phyloP scores from a whole-genome alignment of 129 eudicot species.

The Lactuca sativa region DNA sequence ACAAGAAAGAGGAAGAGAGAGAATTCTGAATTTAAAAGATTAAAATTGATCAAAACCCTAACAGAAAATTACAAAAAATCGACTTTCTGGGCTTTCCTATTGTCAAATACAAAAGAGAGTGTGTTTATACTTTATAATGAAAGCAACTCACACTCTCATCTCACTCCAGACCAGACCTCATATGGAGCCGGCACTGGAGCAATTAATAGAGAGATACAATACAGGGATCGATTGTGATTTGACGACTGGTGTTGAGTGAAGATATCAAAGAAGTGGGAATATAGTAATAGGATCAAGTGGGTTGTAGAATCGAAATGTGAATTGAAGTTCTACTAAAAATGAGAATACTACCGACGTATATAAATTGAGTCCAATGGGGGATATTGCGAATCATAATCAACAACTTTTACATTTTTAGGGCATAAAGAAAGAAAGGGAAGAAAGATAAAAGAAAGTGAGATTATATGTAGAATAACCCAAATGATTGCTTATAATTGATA shows the following conservation, averaged over 20 bases:
- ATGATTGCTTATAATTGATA: no score
- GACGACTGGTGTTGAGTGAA: neutral
- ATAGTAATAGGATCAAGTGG: neutral
- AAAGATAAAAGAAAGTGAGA: no score
- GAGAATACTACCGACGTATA: neutral
- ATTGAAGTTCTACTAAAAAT: neutral
- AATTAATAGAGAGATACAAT: neutral
- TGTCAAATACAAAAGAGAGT: neutral
- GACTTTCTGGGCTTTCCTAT: conserved; percentile 23
- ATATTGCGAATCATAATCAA: conserved; percentile 2
- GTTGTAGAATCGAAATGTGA: neutral
- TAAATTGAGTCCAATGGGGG: neutral
- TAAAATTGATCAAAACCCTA: conserved; percentile 28
- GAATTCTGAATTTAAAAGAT: conserved; percentile 4
- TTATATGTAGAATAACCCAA: no score
- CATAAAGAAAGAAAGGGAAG: neutral
- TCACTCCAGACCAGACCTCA: neutral
- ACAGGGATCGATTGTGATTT: neutral
- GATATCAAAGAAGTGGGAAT: conserved; percentile 2
- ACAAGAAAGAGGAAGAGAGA: neutral
- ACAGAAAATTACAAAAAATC: conserved; percentile 26
- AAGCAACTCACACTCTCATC: conserved; percentile 21
- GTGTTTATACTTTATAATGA: conserved; percentile 2
- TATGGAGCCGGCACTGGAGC: conserved; percentile 14
- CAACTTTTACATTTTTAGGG: neutral